Conservation (phyloP, 169 alveolate genomes). For the Plasmodium fragile region DNA sequence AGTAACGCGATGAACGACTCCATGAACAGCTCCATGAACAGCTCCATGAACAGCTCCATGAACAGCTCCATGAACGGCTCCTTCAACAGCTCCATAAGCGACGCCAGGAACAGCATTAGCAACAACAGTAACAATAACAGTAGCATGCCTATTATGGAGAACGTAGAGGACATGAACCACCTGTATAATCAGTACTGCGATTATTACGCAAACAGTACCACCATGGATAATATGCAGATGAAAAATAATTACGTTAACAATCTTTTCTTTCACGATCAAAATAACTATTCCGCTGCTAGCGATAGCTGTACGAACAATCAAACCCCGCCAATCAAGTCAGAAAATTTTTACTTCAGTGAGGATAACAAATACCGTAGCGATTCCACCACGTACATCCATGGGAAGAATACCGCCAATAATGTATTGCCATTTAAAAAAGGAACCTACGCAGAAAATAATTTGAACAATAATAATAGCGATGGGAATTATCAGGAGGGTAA, state of each 20-base stretch:
- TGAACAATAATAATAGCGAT: conserved; percentile 52
- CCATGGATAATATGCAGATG: conserved; percentile 27
- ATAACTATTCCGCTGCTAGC: conserved; percentile 23
- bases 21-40: not conserved
- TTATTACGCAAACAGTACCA: conserved; percentile 13
- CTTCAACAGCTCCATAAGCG: not conserved
- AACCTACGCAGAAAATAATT: conserved; percentile 26
- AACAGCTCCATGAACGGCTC: not conserved
- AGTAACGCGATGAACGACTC: not conserved
- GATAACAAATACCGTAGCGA: conserved; percentile 41
- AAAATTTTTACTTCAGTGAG: conserved; percentile 35
- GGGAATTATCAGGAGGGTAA: conserved; percentile 53
- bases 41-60: not conserved
- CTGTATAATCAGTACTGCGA: conserved; percentile 49
- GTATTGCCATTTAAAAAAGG: conserved; percentile 20
- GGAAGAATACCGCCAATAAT: not conserved
- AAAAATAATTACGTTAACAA: conserved; percentile 24
- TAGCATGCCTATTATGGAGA: conserved; percentile 4
- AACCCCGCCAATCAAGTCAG: conserved; percentile 9
- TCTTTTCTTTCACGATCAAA: conserved; percentile 31
- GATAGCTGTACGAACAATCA: conserved; percentile 42
- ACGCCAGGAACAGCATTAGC: not conserved
- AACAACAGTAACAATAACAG: not conserved
- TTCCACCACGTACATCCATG: conserved; percentile 26
- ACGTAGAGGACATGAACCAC: conserved; percentile 19